A percentile compares a stretch with the other conserved stretches of the same genome.
These are phyloP conservation scores for Clathrus columnatus DNA, from an alignment of 768 basidiomycete genomes.

Conservation along the genomic window DNA sequence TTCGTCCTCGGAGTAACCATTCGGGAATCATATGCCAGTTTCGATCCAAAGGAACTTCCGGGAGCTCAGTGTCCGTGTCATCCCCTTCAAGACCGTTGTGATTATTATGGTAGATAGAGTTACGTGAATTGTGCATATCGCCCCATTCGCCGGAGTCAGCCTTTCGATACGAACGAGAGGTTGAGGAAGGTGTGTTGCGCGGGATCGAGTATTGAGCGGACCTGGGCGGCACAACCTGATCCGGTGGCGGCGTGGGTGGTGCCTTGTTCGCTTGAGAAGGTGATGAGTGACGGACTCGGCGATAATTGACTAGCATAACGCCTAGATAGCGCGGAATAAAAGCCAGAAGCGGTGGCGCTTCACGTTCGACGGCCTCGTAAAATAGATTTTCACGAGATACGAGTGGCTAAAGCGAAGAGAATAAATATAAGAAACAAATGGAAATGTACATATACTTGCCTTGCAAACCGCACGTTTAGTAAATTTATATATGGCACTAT, in stretches of 20 bases:
- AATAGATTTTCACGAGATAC: constrained; percentile 96
- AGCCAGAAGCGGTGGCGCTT: constrained; percentile 82
- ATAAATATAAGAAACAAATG: neutral
- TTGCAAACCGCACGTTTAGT: constrained; percentile 98
- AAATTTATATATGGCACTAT: constrained; percentile 95
- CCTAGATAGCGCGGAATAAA: constrained; percentile 98
- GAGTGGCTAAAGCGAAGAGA: constrained; percentile 55
- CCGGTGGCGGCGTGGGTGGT: constrained; percentile 12
- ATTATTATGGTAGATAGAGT: constrained; percentile 1
- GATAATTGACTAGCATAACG: constrained; percentile 96
- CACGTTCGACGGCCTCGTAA: constrained; percentile 92
- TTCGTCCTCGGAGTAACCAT: constrained; percentile 59
- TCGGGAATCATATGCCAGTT: constrained; percentile 96
- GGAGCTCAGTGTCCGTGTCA: constrained; percentile 61
- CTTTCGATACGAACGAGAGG: neutral
- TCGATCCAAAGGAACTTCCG: constrained; percentile 86
- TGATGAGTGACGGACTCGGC: constrained; percentile 43
- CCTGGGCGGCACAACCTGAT: constrained; percentile 11
- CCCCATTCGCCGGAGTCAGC: neutral
- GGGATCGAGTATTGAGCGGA: constrained; percentile 1
- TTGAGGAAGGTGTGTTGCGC: neutral
- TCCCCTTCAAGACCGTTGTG: constrained; percentile 20
- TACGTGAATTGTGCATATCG: neutral
- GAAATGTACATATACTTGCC: constrained; percentile 26
- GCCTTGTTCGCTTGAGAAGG: neutral